phyloP scores from a whole-genome alignment of 108 stramenopile genomes.

The Aureococcus anophagefferens region DNA sequence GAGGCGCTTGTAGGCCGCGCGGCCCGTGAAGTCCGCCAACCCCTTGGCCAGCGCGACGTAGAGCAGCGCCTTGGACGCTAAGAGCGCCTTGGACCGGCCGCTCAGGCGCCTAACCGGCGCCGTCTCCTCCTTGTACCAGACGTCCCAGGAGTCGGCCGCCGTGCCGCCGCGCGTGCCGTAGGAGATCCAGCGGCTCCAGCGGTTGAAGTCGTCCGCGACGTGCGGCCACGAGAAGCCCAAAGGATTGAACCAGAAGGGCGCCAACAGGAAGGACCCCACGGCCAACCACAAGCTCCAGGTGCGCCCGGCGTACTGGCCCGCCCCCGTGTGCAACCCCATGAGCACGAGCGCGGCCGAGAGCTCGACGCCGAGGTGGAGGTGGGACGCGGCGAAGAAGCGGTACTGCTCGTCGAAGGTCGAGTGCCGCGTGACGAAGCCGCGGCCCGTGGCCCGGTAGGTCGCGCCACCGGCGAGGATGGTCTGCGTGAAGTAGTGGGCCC shows the following conservation, averaged over 20 bases:
- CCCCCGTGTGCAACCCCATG: constrained; percentile 70
- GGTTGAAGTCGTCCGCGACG: constrained; percentile 62
- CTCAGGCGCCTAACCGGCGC: constrained; percentile 68
- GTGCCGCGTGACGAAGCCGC: constrained; percentile 96
- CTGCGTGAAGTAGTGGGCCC: constrained; percentile 91
- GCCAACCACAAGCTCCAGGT: constrained; percentile 97
- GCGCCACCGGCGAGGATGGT: constrained; percentile 96
- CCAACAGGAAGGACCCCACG: constrained; percentile 81
- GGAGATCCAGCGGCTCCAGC: constrained; percentile 73
- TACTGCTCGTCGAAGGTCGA: constrained; percentile 86
- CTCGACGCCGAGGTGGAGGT: constrained; percentile 93
- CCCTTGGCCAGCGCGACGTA: constrained; percentile 71
- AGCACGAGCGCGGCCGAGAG: constrained; percentile 76
- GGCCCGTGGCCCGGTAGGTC: constrained; percentile 91
- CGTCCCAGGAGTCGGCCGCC: constrained; percentile 57
- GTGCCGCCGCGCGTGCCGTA: constrained; percentile 25
- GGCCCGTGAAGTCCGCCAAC: constrained; percentile 37
- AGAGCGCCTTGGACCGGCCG: constrained; percentile 62
- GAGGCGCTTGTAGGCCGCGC: constrained; percentile 41
- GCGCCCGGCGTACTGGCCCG: constrained; percentile 84
- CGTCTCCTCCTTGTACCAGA: constrained; percentile 91
- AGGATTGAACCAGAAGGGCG: constrained; percentile 99
- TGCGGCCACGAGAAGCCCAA: constrained; percentile 90
- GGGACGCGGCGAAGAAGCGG: constrained; percentile 91
- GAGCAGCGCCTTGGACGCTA: constrained; percentile 63